phyloP scores from a whole-genome alignment of 345 rosid species.

The Microcos paniculata region DNA sequence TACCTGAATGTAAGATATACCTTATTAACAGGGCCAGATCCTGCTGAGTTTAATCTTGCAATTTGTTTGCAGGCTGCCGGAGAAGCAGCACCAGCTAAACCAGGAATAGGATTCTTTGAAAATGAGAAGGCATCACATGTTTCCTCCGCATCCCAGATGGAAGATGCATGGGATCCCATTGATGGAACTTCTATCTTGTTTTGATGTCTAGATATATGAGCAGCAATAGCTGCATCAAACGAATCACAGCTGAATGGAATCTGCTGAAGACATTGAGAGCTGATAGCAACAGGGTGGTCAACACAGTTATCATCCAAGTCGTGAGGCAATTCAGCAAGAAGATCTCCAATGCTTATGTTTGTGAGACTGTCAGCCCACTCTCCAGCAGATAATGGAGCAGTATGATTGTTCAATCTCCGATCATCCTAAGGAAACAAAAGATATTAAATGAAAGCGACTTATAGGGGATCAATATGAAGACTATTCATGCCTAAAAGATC shows the following conservation, averaged over 20 bases:
- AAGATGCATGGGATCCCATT: slow-evolving; percentile 46
- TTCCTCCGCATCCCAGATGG: slow-evolving; percentile 97
- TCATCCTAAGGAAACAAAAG: slow-evolving; percentile 38
- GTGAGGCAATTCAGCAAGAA: slow-evolving; percentile 71
- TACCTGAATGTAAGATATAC: slow-evolving; percentile 27
- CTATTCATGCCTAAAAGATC: background rate
- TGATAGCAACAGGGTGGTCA: slow-evolving; percentile 40
- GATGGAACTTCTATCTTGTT: slow-evolving; percentile 48
- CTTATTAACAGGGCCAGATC: slow-evolving; percentile 38
- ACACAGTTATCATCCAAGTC: slow-evolving; percentile 37
- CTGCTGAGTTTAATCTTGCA: slow-evolving; percentile 22
- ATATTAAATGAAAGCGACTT: slow-evolving; percentile 19
- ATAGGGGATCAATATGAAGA: background rate
- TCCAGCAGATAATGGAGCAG: slow-evolving; percentile 59
- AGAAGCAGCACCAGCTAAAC: slow-evolving; percentile 34
- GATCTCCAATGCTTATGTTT: slow-evolving; percentile 85
- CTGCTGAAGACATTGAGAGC: slow-evolving; percentile 55
- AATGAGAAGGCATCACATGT: slow-evolving; percentile 97
- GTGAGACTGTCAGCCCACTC: slow-evolving; percentile 99
- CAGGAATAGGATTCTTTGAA: slow-evolving; percentile 38
- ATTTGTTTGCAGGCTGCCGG: slow-evolving; percentile 29
- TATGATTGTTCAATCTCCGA: slow-evolving; percentile 33
- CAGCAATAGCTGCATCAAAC: slow-evolving; percentile 98
- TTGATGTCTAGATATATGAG: slow-evolving; percentile 81
- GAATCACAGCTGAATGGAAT: slow-evolving; percentile 84